Evolutionary conservation across 2,329 filamentous ascomycete species (phyloP).

Genomic region (Ceratocystis huliohia): DNA sequence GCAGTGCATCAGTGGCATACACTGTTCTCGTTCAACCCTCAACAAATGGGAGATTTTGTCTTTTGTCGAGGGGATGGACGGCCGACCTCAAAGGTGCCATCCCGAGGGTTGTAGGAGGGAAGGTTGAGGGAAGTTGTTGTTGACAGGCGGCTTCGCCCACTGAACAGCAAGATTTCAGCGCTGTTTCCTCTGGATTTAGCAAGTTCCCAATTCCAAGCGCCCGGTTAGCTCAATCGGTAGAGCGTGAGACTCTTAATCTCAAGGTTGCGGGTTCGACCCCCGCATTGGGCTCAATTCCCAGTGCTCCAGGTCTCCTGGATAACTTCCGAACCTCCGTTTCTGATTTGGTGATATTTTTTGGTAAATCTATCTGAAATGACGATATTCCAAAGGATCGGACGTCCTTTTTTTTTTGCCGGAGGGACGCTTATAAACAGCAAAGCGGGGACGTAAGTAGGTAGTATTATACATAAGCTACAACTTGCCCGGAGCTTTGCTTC

Average conservation of each 20-base stretch:
- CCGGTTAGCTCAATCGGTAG: conserved; percentile 58
- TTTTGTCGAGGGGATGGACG: too few species aligned
- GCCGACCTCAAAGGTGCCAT: too few species aligned
- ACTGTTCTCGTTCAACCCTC: too few species aligned
- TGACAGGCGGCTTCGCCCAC: conserved; percentile 29
- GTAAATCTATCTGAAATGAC: conserved; percentile 26
- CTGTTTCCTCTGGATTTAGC: conserved; percentile 26
- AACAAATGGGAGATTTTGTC: too few species aligned
- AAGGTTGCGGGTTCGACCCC: conserved; percentile 34
- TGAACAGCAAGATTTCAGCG: conserved; percentile 38
- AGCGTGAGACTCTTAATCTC: conserved; percentile 57
- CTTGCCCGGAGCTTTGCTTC: conserved; percentile 23
- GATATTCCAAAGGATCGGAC: conserved; percentile 36
- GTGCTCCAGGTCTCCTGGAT: conserved; percentile 18
- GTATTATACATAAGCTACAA: not conserved
- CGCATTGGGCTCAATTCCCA: conserved; percentile 25
- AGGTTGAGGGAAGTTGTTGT: too few species aligned
- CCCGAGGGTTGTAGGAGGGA: too few species aligned
- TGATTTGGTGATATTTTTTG: not conserved
- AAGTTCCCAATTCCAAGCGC: conserved; percentile 25
- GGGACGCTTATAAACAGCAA: conserved; percentile 25
- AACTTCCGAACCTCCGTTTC: not conserved
- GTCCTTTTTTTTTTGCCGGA: too few species aligned
- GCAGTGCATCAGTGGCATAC: too few species aligned
- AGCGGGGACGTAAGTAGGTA: not conserved